Base-by-base conservation (phyloP, 208 protist species). In the Novymonas esmeraldas region DNA sequence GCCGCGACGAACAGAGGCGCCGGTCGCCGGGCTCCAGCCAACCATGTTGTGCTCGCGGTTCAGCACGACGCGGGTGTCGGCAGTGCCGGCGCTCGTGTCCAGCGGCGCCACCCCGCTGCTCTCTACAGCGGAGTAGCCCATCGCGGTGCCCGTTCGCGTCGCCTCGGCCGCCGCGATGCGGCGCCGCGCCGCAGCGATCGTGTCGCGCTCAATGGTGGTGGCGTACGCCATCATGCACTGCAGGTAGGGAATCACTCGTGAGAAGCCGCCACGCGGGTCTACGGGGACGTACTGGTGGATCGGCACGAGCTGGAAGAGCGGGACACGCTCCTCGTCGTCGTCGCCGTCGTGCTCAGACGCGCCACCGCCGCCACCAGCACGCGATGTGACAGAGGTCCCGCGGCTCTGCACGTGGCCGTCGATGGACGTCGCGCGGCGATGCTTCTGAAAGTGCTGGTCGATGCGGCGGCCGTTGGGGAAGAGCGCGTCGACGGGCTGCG, bases 251-350 rank as follows among this genome's bases (percentile, higher is more conserved):
- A 92, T 82, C 31, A 87, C 64, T 0, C 62, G 56, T 11, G 75
- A 49, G 60, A 92, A 74, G 29, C 70, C 60, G 22, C 71, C 49
- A 11, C 65, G 64, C 5, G 70, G 73, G 62, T 83, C 77, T 6
- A 77, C 79, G 7, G 85, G 85, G 34, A 86, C 64, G 66, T 77
- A 67, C 50, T 89, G 82, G 51, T 89, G 85, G 20, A 92, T 70
- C 14, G 85, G 74, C 56, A 73, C 64, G 34, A 85, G 75, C 58
- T 83, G 64, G 54, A 92, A 92, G 13, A 87, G 33, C 11, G 85
- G 73, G 7, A 87, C 74, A 60, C 56, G 52, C 14, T 67, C 60
- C 57, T 70, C 64, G 56, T 55, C 46, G 48, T 42, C 22, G 39
- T 31, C 64, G 24, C 24, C 52, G 46, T 77, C 70, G 60, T 29